Evolutionary conservation across 2,329 filamentous ascomycete species (phyloP).

Genomic region (Mollisiaceae sp.): DNA sequence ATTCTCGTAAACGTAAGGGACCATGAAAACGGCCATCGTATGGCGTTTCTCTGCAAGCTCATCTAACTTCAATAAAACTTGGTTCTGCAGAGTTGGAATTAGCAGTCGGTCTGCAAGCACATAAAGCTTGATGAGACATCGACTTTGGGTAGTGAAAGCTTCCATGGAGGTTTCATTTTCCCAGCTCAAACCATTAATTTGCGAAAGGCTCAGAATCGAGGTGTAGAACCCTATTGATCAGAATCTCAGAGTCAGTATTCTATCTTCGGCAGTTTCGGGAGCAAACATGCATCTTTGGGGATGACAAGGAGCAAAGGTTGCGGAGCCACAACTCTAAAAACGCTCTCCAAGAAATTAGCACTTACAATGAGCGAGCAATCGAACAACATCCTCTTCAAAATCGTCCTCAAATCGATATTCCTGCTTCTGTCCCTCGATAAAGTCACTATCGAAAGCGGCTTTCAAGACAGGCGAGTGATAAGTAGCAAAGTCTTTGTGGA

Average conservation of each 20-base stretch:
- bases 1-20: not conserved
- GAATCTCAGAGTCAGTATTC: no score
- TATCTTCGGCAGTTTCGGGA: no score
- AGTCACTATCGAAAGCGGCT: constrained; percentile 19
- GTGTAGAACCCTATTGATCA: no score
- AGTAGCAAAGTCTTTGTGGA: constrained; percentile 11
- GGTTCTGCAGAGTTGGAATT: constrained; percentile 7
- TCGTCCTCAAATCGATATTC: not conserved
- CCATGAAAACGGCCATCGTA: not conserved
- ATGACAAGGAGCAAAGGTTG: no score
- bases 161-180: not conserved
- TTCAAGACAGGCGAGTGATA: constrained; percentile 16
- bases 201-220: not conserved
- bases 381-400: not conserved
- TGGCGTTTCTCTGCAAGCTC: not conserved
- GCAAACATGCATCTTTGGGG: no score
- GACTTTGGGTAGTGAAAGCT: not conserved
- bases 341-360: no score
- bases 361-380: not conserved
- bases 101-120: constrained; percentile 18
- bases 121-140: not conserved
- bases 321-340: no score
- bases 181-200: not conserved
- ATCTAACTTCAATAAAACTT: not conserved
- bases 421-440: constrained; percentile 15